Evolutionary conservation across 106 monocot genomes (phyloP).

Genomic region (Hemerocallis citrina): DNA sequence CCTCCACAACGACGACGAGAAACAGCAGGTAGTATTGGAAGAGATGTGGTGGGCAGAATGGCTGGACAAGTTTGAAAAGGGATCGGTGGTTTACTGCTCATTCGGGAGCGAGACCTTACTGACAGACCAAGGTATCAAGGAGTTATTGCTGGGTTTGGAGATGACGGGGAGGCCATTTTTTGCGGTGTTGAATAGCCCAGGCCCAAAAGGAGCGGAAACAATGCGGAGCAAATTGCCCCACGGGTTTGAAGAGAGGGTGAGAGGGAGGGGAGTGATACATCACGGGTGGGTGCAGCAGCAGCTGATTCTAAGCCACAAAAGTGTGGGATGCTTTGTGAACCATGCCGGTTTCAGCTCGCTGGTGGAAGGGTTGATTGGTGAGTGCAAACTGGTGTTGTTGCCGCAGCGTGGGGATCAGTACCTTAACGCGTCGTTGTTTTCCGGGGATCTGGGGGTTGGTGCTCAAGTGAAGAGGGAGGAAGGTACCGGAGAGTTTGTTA

Average conservation of each 20-base stretch:
- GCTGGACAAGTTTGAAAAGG: conserved; percentile 25
- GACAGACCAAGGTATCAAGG: conserved; percentile 10
- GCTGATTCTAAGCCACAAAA: conserved; percentile 33
- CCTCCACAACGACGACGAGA: no score
- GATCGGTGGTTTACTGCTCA: conserved; percentile 40
- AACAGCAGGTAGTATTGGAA: conserved; percentile 17
- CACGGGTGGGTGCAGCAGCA: conserved; percentile 55
- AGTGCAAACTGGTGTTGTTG: conserved; percentile 32
- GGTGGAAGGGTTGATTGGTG: conserved; percentile 30
- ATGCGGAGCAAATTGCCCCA: conserved; percentile 10
- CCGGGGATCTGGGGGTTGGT: conserved; percentile 29
- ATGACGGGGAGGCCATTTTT: conserved; percentile 22
- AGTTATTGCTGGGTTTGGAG: conserved; percentile 51
- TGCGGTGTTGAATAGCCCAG: conserved; percentile 33
- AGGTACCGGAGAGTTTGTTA: conserved; percentile 19
- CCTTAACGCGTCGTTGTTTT: conserved; percentile 32
- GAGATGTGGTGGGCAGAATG: conserved; percentile 16
- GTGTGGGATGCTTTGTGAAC: conserved; percentile 42
- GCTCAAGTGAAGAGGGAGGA: conserved; percentile 36
- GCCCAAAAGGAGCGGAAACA: background rate
- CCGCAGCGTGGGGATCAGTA: conserved; percentile 48
- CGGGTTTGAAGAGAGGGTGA: conserved; percentile 28
- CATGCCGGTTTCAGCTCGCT: conserved; percentile 56
- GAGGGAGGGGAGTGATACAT: conserved; percentile 25
- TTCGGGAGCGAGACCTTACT: conserved; percentile 65